Base-by-base conservation (phyloP, 139 green algal genomes). In the Edaphochlamys debaryana region DNA sequence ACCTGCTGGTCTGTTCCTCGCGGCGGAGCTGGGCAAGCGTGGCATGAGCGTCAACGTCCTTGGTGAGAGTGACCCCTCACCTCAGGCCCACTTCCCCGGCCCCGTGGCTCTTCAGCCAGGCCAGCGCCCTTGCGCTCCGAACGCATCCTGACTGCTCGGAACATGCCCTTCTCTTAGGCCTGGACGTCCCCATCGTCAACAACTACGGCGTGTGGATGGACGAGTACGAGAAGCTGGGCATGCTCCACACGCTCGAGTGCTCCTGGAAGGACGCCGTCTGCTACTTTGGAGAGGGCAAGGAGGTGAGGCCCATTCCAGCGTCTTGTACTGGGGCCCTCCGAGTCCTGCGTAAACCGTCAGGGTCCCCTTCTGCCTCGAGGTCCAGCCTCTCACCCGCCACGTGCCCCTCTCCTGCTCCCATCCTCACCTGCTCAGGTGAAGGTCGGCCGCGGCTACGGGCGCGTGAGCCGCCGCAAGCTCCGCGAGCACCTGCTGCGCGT, bases 181-280 rank as follows among this genome's bases (percentile, higher is more conserved):
- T 89, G 25, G 95, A 98, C 50, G 67, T 78, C 36, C 92, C 94
- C 0, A 96, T 98, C 74, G 92, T 96, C 19, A 99, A 99, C 92
- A 99, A 98, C 88, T 98, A 98, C 58, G 96, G 96, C 38, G 95
- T 98, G 29, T 98, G 94, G 94, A 81, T 88, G n/a, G 93, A 97
- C 78, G 94, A 98, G 87, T 96, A 95, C 50, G 40, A 90, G 54
- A 82, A 84, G 40, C 82, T 98, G 63, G 93, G 94, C 4, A 67
- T 98, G 38, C 70, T 85, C n/a, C 62, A 94, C 80, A 92, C 88
- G 0, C 76, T 98, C 37, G 90, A 96, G 54, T 63, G 68, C 45
- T 69, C 68, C 1, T 97, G 91, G 87, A 54, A 88, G 0, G 88
- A 94, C 64, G 89, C 93, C 0, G 38, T 91, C 22, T 97, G 93